Evolutionary conservation across 2,329 filamentous ascomycete species (phyloP), one percentile per base, ranked within the genome.

Genomic region (Tolypocladium ophioglossoides): DNA sequence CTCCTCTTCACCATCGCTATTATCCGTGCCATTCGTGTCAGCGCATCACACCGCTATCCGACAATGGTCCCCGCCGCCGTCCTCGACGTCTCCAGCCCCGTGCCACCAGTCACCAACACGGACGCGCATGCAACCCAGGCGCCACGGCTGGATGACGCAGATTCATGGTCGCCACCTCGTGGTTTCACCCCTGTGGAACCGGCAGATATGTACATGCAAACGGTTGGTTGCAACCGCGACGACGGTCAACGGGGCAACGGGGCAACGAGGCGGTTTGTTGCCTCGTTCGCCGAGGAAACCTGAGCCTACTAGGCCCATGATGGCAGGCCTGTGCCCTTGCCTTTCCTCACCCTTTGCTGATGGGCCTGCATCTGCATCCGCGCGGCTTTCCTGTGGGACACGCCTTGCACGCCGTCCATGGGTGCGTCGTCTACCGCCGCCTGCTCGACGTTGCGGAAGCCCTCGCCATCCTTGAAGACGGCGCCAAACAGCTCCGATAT

Each of bases 391-490:
- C 57, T 54, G 51, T 58, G 47, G 1, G 59, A 57, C 2, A 62
- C 41, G 3, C 61, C 59, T 46, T 63, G 61, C 8, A 65, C 50
- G 16, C 35, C 14, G 11, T 70, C 69, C 44, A 66, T 57, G 11
- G 55, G 53, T 30, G 63, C 61, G n/a, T 72, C 71, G 1, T 64
- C 64, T 7, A 55, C 50, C 6, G 57, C 40, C 1, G 59, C 57
- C 10, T 64, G 59, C 37, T 70, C 68, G 1, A 52, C 46, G 34
- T 57, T 59, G 6, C 72, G 67, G 69, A 86, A 87, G 27, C 88
- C 89, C 7, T 95, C 89, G 5, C 84, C 83, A 22, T 94, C 88
- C 64, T 84, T 84, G 61, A 96, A 84, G 1, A 95, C 78, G 24
- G 85, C 83, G 32, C 73, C 71, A 72, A 86, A 92, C 52, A 97